These are phyloP conservation scores for Diaporthe citrichinensis DNA, from an alignment of 2,329 filamentous ascomycete genomes.

Conservation along the genomic window DNA sequence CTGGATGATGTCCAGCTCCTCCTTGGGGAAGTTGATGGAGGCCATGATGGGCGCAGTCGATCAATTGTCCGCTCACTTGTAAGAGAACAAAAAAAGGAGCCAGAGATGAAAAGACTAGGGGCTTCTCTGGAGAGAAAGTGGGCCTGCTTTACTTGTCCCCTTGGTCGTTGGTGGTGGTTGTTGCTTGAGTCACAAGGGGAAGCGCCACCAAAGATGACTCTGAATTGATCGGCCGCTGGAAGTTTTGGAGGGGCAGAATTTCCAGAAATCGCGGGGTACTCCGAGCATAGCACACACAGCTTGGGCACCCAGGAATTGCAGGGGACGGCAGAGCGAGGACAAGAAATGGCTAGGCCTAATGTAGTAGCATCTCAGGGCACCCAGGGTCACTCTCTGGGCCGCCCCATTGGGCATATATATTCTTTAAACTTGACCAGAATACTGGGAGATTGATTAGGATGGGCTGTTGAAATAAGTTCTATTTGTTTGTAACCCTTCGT, in stretches of 20 bases:
- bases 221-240: slow-evolving; percentile 34
- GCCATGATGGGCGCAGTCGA: slow-evolving; percentile 59
- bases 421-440: not conserved
- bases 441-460: not conserved
- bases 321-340: not conserved
- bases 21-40: slow-evolving; percentile 93
- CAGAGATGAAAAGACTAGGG: not conserved
- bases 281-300: slow-evolving; percentile 2
- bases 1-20: slow-evolving; percentile 87
- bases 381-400: not conserved
- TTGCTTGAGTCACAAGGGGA: slow-evolving; percentile 38
- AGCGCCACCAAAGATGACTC: slow-evolving; percentile 36
- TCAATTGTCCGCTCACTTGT: slow-evolving; percentile 34
- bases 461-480: too few species aligned
- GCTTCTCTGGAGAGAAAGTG: not conserved
- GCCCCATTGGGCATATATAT: not conserved
- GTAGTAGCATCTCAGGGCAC: not conserved
- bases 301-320: slow-evolving; percentile 2
- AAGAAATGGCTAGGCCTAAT: not conserved
- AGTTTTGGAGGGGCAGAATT: slow-evolving; percentile 41
- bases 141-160: slow-evolving; percentile 7
- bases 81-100: not conserved
- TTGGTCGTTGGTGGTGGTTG: slow-evolving; percentile 16
- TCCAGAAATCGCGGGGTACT: slow-evolving; percentile 40
- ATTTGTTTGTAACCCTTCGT: too few species aligned